Evolutionary conservation across 208 protist genomes (phyloP).

Genomic region (Leishmania major): DNA sequence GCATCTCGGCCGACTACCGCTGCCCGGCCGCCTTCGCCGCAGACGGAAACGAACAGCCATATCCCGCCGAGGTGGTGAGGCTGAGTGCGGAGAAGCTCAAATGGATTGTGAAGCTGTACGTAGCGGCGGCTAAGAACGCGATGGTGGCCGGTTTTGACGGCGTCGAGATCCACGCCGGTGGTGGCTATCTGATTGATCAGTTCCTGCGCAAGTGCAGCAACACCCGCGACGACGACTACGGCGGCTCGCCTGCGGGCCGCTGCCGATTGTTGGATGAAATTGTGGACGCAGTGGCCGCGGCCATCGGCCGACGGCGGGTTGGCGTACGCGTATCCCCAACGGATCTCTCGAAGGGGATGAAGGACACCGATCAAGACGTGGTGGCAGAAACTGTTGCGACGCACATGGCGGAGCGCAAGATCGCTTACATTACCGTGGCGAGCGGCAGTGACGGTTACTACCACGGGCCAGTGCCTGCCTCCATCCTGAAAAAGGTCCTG

Average conservation of each 20-base stretch:
- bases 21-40: conserved; percentile 16
- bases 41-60: conserved; percentile 12
- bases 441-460: conserved; percentile 27
- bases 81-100: conserved; percentile 46
- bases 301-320: conserved; percentile 33
- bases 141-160: conserved; percentile 81
- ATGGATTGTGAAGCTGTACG: conserved; percentile 50
- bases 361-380: conserved; percentile 8
- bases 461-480: conserved; percentile 21
- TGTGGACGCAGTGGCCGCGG: conserved; percentile 43
- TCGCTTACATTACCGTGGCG: conserved; percentile 31
- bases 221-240: conserved; percentile 72
- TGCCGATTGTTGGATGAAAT: conserved; percentile 57
- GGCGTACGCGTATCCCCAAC: conserved; percentile 49
- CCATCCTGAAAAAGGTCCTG: not conserved
- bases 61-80: conserved; percentile 9
- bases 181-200: conserved; percentile 83
- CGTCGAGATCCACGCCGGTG: conserved; percentile 79
- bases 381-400: conserved; percentile 24
- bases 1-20: conserved; percentile 3
- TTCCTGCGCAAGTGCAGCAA: conserved; percentile 77
- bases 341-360: conserved; percentile 22
- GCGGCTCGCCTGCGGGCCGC: conserved; percentile 67
- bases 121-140: conserved; percentile 50
- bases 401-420: conserved; percentile 17